phyloP scores from a whole-genome alignment of 352 stramenopile genomes.

The Pythium coloratum region DNA sequence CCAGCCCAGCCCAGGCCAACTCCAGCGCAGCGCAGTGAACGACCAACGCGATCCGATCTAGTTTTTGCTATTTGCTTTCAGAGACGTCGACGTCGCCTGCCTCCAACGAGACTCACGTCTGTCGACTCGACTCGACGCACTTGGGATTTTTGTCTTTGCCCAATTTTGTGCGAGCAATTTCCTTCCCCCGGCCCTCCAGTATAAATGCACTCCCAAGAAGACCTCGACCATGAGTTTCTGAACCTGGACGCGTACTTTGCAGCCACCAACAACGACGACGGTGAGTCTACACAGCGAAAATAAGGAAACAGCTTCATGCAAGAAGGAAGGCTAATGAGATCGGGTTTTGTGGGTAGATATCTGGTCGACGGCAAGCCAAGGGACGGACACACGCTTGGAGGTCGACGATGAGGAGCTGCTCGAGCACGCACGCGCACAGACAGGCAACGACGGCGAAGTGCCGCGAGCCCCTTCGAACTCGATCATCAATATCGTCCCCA shows the following conservation, averaged over 20 bases:
- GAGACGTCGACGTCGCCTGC: background rate
- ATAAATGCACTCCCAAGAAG: slow-evolving; percentile 31
- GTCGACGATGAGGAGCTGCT: background rate
- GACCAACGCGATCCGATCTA: background rate
- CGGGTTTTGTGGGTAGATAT: slow-evolving; percentile 8
- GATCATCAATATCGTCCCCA: background rate
- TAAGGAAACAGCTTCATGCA: too few species aligned
- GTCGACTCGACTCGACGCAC: background rate
- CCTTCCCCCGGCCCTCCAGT: background rate
- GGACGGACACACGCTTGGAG: background rate
- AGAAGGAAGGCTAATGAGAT: too few species aligned
- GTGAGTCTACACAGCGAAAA: slow-evolving; percentile 6
- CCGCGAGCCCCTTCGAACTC: background rate
- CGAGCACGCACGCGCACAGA: background rate
- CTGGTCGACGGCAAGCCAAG: background rate
- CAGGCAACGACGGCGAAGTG: background rate
- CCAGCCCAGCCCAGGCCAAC: too few species aligned
- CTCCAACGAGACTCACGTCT: background rate
- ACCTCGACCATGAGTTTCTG: slow-evolving; percentile 35
- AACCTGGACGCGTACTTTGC: slow-evolving; percentile 39
- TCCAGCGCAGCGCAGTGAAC: too few species aligned
- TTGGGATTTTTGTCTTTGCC: slow-evolving; percentile 12
- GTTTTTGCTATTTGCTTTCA: background rate
- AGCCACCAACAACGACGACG: slow-evolving; percentile 29
- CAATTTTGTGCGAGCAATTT: slow-evolving; percentile 6